These are phyloP conservation scores for Diphasiastrum complanatum DNA, from an alignment of 83 land plant species.

Conservation along the genomic window DNA sequence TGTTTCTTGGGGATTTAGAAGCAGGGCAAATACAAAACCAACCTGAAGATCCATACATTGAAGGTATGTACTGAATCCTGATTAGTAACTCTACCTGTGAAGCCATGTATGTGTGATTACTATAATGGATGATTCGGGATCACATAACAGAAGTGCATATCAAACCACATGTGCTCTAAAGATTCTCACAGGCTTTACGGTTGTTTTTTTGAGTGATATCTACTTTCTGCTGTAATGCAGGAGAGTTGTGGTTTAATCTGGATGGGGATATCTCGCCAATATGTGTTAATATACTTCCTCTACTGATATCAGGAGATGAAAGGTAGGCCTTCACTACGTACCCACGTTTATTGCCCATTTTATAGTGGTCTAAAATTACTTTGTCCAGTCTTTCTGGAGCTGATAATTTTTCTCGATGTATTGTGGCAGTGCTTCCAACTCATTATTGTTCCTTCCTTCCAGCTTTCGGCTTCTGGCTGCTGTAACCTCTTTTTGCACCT, in stretches of 20 bases:
- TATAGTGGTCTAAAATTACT: too few species aligned
- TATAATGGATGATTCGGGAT: too few species aligned
- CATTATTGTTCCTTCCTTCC: conserved; percentile 58
- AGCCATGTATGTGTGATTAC: too few species aligned
- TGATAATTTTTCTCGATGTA: conserved; percentile 6
- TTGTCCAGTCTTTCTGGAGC: too few species aligned
- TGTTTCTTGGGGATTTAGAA: conserved; percentile 70
- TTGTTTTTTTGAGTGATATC: neutral
- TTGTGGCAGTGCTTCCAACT: conserved; percentile 40
- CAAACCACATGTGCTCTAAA: too few species aligned
- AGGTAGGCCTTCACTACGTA: conserved; percentile 27
- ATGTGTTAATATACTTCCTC: conserved; percentile 61
- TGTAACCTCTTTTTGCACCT: conserved; percentile 31
- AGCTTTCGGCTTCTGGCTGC: conserved; percentile 55
- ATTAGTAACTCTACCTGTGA: conserved; percentile 19
- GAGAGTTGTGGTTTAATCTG: conserved; percentile 87
- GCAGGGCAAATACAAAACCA: conserved; percentile 39
- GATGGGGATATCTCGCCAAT: conserved; percentile 89
- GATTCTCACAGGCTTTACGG: neutral
- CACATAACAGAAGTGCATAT: too few species aligned
- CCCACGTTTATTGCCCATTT: conserved; percentile 21
- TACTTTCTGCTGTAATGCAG: too few species aligned
- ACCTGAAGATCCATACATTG: too few species aligned
- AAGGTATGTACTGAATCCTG: conserved; percentile 49
- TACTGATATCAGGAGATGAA: conserved; percentile 28